Evolutionary conservation across 2,329 filamentous ascomycete species (phyloP).

Genomic region (Beauveria australis): DNA sequence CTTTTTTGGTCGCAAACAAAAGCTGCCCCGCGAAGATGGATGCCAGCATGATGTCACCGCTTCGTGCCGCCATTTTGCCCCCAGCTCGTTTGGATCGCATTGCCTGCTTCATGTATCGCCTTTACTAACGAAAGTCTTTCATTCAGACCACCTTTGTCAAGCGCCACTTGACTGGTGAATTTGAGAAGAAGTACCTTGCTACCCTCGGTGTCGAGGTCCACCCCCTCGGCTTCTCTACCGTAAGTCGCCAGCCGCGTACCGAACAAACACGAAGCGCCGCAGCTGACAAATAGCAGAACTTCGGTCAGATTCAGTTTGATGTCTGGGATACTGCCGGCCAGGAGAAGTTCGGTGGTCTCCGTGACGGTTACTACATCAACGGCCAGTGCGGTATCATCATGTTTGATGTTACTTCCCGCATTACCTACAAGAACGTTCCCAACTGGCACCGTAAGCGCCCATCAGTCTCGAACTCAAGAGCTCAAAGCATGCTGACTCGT

Average conservation of each 20-base stretch:
- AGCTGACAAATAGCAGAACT: conserved; percentile 54
- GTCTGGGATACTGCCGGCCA: conserved; percentile 99
- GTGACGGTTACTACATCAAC: conserved; percentile 99
- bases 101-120: background rate
- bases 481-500: background rate
- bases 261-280: conserved; percentile 18
- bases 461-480: background rate
- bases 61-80: conserved; percentile 12
- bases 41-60: conserved; percentile 14
- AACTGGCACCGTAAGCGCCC: conserved; percentile 94
- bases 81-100: background rate
- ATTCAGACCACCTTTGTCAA: conserved; percentile 97
- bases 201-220: conserved; percentile 99
- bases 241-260: conserved; percentile 45
- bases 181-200: conserved; percentile 99
- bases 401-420: conserved; percentile 98
- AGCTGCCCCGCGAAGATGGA: conserved; percentile 12
- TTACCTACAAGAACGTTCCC: conserved; percentile 99
- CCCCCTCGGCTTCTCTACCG: conserved; percentile 94
- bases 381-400: conserved; percentile 99
- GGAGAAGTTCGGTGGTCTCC: conserved; percentile 99
- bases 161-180: conserved; percentile 98
- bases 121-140: conserved; percentile 13
- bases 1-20: conserved; percentile 11
- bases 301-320: conserved; percentile 94